Evolutionary conservation across 1,284 basidiomycete genomes (phyloP), one percentile per base, ranked within the genome.

Genomic region (Takashimella tepidaria): DNA sequence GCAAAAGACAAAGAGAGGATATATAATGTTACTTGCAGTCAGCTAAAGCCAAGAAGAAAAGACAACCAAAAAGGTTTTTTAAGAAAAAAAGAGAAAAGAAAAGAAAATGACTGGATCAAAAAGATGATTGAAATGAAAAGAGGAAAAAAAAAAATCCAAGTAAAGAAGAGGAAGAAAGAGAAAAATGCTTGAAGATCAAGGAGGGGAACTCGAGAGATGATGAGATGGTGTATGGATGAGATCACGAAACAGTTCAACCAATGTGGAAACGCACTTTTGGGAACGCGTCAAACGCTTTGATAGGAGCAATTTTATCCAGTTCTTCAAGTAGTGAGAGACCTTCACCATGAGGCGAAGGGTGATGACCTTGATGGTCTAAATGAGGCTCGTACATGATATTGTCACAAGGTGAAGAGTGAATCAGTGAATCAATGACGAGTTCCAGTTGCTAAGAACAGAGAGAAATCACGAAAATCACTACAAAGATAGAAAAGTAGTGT

Each of bases 261-360:
- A 8, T 37, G 31, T n/a, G n/a, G n/a, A n/a, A n/a, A n/a, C n/a
- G 25, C 8, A 76, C 78, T 75, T 96, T 92, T 47, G 89, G 89
- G 67, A 92, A 92, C 0, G 90, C 89, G 78, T 77, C 75, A 58
- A 77, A 77, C 52, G 67, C 66, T 59, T 73, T 72, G 43, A 77
- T 67, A 3, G 75, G 74, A 0, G 72, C 74, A 21, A 76, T 60
- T 61, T 69, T 74, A 56, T 76, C 75, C 11, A 77, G 68, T 62
- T 77, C 76, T 4, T 72, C 72, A 20, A 76, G 57, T 4, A 76
- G 41, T 3, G 64, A 62, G 26, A 43, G 51, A 19, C 58, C 59
- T 27, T 65, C 58, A 20, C 58, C 52, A 21, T 56, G 20, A 45
- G 20, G 50, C 44, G 45, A 53, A 25, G 59, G 58, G 22, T 53